Base-by-base conservation (phyloP, 495 filamentous ascomycete species). In the Cercophora scortea region DNA sequence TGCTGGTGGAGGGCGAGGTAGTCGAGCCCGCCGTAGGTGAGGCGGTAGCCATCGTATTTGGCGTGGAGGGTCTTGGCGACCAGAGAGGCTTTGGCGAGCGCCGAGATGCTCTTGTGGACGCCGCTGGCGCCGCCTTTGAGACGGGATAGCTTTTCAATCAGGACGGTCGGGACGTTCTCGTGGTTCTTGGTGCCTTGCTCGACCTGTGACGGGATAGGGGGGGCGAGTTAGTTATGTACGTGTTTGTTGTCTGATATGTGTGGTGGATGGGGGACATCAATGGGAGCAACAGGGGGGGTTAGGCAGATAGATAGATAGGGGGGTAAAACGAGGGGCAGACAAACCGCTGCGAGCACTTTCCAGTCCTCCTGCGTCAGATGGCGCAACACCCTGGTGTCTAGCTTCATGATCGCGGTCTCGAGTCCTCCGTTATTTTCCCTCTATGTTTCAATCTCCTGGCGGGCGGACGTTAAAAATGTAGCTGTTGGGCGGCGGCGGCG, bases 21-120 rank as follows among this genome's bases (percentile, higher is more conserved):
- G 73, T 99, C 93, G 39, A 96, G 83, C 3, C 93, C 93, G 57
- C 93, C 93, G 69, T 97, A 97, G 18, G 92, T 94, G 18, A 99
- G 83, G 44, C 93, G 85, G 74, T 99, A 99, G 49, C 93, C 93
- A 66, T 99, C 93, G 69, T 99, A 97, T 70, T 89, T 91, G 44
- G 91, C 88, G 71, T 97, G 95, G 72, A 95, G 95, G 55, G 94
- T 81, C 58, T 87, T 87, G 13, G 87, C 90, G 57, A 99, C 94
- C 49, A 99, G 73, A 55, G 87, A 89, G n/a, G 79, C 84, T 67
- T 97, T 97, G 55, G 93, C 93, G 39, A 99, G 80, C 46, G 78
- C 84, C 33, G 90, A 93, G 57, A 99, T 96, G 60, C 81, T 79
- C 60, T 80, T 85, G 68, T 90, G 86, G n/a, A 95, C 89, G 39